A percentile compares a stretch with the other conserved stretches of the same genome.
phyloP scores from a whole-genome alignment of 2,329 filamentous ascomycete genomes.

The Thelonectria olida region DNA sequence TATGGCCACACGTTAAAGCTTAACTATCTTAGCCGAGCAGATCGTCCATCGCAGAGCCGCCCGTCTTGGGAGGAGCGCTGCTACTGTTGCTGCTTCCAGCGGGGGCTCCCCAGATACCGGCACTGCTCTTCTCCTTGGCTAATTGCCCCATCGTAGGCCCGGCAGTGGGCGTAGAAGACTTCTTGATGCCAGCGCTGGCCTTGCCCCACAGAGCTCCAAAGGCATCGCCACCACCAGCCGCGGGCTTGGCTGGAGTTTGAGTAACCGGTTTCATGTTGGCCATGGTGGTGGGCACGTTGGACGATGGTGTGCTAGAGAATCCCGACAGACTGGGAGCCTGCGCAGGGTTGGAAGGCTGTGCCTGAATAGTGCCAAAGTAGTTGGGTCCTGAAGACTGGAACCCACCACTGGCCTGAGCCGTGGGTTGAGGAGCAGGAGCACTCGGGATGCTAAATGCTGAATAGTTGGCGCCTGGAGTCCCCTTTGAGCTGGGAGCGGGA shows the following conservation, averaged over 20 bases:
- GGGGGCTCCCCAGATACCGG: slow-evolving; percentile 89
- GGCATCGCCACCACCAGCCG: slow-evolving; percentile 75
- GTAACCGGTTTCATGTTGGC: slow-evolving; percentile 59
- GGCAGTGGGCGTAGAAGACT: slow-evolving; percentile 66
- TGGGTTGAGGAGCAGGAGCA: slow-evolving; percentile 52
- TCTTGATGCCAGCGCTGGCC: slow-evolving; percentile 79
- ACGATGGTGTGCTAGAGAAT: slow-evolving; percentile 47
- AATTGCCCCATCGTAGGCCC: slow-evolving; percentile 90
- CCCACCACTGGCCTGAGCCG: slow-evolving; percentile 61
- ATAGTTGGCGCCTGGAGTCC: slow-evolving; percentile 68
- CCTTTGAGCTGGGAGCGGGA: slow-evolving; percentile 69
- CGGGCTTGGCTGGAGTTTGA: slow-evolving; percentile 60
- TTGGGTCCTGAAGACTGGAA: slow-evolving; percentile 84
- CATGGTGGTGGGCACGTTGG: slow-evolving; percentile 49
- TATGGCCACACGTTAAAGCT: slow-evolving; percentile 4
- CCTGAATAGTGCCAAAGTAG: slow-evolving; percentile 88
- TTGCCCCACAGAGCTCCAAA: slow-evolving; percentile 89
- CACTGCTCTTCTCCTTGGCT: slow-evolving; percentile 97
- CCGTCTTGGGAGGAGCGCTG: slow-evolving; percentile 40
- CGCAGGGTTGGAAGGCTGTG: slow-evolving; percentile 42
- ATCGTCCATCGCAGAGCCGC: slow-evolving; percentile 56
- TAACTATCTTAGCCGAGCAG: slow-evolving; percentile 52
- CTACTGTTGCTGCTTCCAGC: slow-evolving; percentile 51
- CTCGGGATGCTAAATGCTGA: slow-evolving; percentile 63
- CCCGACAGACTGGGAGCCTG: slow-evolving; percentile 42